Conservation (phyloP, 805 yeast genomes). For the Hanseniaspora lindneri region DNA sequence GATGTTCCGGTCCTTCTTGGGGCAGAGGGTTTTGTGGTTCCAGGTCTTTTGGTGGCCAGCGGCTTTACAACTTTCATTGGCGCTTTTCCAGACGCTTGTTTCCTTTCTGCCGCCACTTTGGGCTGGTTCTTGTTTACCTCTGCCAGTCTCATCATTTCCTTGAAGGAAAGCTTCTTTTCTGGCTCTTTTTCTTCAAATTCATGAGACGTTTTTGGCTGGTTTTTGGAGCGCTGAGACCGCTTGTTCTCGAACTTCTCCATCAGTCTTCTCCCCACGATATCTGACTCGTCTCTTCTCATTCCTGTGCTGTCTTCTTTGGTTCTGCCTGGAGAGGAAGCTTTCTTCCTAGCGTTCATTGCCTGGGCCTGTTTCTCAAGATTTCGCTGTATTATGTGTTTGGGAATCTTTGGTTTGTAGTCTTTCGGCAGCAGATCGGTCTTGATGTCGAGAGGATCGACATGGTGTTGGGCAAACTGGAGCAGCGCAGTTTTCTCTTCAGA, state of each 20-base stretch:
- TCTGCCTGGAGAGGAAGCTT: neutral
- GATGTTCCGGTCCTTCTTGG: too few relatives aligned
- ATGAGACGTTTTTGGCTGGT: neutral
- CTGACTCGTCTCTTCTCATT: conserved; percentile 8
- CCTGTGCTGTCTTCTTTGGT: neutral
- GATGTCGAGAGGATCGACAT: conserved; percentile 15
- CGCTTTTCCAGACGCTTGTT: neutral
- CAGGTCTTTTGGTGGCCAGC: too few relatives aligned
- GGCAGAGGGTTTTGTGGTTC: too few relatives aligned
- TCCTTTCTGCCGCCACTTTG: neutral
- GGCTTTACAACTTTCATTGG: too few relatives aligned
- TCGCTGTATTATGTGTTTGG: conserved; percentile 26
- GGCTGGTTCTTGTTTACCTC: conserved; percentile 28
- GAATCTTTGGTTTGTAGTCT: conserved; percentile 24
- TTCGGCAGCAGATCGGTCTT: conserved; percentile 23
- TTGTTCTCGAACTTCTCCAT: conserved; percentile 1
- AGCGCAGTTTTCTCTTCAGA: conserved; percentile 8
- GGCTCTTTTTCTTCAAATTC: conserved; percentile 18
- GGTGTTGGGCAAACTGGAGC: neutral
- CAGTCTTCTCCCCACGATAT: conserved; percentile 8
- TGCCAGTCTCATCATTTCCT: conserved; percentile 49
- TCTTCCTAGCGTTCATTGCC: conserved; percentile 35
- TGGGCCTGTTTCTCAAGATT: conserved; percentile 59
- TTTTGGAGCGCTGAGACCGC: neutral
- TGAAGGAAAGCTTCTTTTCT: conserved; percentile 39